A percentile compares a stretch with the other conserved stretches of the same genome.
phyloP scores from a whole-genome alignment of 2,329 filamentous ascomycete species.

The Xylariaceae sp. region DNA sequence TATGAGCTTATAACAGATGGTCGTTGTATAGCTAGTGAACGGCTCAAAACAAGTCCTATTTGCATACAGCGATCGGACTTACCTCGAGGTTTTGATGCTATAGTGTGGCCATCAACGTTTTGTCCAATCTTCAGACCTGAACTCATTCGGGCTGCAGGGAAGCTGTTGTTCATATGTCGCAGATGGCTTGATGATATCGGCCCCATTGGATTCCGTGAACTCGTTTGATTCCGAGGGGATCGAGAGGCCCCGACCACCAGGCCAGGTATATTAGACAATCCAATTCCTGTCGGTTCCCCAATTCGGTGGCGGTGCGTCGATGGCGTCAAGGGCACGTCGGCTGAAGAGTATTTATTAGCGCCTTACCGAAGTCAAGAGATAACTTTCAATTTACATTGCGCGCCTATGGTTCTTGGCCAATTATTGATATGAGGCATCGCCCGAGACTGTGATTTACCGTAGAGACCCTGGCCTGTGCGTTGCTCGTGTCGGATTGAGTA shows the following conservation, averaged over 20 bases:
- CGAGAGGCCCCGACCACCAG: constrained; percentile 31
- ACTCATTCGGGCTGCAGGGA: constrained; percentile 28
- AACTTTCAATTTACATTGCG: constrained; percentile 9
- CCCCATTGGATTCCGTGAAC: constrained; percentile 16
- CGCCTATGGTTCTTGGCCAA: constrained; percentile 15
- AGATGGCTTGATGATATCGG: constrained; percentile 16
- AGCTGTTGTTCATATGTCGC: constrained; percentile 13
- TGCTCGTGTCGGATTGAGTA: constrained; percentile 7
- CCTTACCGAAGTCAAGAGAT: neutral
- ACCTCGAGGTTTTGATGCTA: constrained; percentile 26
- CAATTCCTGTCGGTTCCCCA: constrained; percentile 22
- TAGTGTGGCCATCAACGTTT: constrained; percentile 12
- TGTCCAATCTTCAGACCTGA: constrained; percentile 31
- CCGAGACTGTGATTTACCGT: constrained; percentile 8
- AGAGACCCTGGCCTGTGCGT: constrained; percentile 2
- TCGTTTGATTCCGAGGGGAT: constrained; percentile 19
- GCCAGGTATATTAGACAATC: constrained; percentile 32
- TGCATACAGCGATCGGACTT: neutral
- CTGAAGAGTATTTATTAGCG: constrained; percentile 18
- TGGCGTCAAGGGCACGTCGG: constrained; percentile 33
- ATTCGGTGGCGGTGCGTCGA: constrained; percentile 34
- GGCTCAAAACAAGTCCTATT: neutral
- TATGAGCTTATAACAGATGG: constrained; percentile 18
- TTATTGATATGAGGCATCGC: constrained; percentile 5
- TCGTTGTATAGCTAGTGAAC: constrained; percentile 21